Evolutionary conservation across 352 stramenopile species (phyloP).

Genomic region (Globisporangium perplexum): DNA sequence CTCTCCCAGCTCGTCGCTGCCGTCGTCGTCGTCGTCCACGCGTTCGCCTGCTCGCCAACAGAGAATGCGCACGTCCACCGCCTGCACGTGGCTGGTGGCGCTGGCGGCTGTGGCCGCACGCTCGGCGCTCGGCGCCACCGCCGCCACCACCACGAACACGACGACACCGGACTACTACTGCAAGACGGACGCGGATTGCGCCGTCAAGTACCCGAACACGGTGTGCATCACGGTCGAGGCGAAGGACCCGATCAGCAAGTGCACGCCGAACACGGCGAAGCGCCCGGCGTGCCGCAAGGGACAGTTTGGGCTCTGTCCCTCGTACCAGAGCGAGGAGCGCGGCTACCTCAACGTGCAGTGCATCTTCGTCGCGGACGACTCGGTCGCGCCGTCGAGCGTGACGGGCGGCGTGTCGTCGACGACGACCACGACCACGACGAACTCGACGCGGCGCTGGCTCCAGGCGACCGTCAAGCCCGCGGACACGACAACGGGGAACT

Average conservation of each 20-base stretch:
- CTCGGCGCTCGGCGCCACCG: slow-evolving; percentile 5
- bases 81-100: slow-evolving; percentile 11
- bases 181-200: slow-evolving; percentile 66
- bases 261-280: slow-evolving; percentile 71
- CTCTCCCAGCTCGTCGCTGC: too few species aligned
- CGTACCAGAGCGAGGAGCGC: slow-evolving; percentile 64
- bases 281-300: slow-evolving; percentile 60
- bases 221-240: slow-evolving; percentile 76
- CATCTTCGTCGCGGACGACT: slow-evolving; percentile 70
- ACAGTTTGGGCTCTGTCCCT: slow-evolving; percentile 67
- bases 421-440: neutral
- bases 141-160: slow-evolving; percentile 5
- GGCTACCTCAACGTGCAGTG: slow-evolving; percentile 84
- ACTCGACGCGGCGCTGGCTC: slow-evolving; percentile 3
- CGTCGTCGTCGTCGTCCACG: too few species aligned
- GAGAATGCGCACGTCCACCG: slow-evolving; percentile 6
- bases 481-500: slow-evolving; percentile 3
- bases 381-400: slow-evolving; percentile 12
- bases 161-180: slow-evolving; percentile 39
- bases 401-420: neutral
- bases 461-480: slow-evolving; percentile 2
- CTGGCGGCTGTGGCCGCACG: slow-evolving; percentile 9
- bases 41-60: too few species aligned
- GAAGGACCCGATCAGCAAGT: slow-evolving; percentile 72
- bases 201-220: slow-evolving; percentile 42